These are phyloP conservation scores for Nemania sp. DNA, from an alignment of 2,329 filamentous ascomycete genomes.

Conservation along the genomic window DNA sequence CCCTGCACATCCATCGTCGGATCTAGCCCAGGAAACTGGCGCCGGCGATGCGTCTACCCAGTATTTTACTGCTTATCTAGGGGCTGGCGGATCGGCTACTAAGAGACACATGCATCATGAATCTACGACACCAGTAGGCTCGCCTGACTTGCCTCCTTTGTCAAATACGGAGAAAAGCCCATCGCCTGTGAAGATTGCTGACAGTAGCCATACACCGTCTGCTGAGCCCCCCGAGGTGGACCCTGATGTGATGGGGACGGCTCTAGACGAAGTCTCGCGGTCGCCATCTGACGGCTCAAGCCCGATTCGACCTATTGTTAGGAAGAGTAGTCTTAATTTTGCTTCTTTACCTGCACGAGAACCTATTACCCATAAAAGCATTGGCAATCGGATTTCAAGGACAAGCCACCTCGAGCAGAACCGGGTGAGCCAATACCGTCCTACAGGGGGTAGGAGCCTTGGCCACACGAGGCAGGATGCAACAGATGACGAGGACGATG, in stretches of 20 bases:
- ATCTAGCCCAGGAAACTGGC: constrained; percentile 39
- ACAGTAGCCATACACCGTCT: constrained; percentile 32
- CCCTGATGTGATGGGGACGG: constrained; percentile 45
- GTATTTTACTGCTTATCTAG: constrained; percentile 47
- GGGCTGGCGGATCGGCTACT: constrained; percentile 36
- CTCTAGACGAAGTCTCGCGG: constrained; percentile 49
- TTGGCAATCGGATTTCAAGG: constrained; percentile 77
- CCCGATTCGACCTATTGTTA: constrained; percentile 79
- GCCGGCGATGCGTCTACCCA: constrained; percentile 45
- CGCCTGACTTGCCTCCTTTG: constrained; percentile 40
- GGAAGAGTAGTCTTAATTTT: constrained; percentile 96
- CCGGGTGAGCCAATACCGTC: constrained; percentile 79
- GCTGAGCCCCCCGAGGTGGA: constrained; percentile 40
- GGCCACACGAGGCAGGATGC: constrained; percentile 61
- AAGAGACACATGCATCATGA: constrained; percentile 42
- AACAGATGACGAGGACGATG: constrained; percentile 56
- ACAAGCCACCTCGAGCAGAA: constrained; percentile 81
- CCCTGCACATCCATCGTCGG: constrained; percentile 40
- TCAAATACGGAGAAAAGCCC: constrained; percentile 36
- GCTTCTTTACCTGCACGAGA: constrained; percentile 92
- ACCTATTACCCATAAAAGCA: constrained; percentile 87
- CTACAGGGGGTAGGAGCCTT: constrained; percentile 79
- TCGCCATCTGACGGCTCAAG: constrained; percentile 79
- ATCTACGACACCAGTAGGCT: constrained; percentile 52
- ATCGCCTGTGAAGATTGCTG: constrained; percentile 27